These are phyloP conservation scores for Zygosaccharomyces rouxii DNA, from an alignment of 805 yeast species.

Conservation along the genomic window DNA sequence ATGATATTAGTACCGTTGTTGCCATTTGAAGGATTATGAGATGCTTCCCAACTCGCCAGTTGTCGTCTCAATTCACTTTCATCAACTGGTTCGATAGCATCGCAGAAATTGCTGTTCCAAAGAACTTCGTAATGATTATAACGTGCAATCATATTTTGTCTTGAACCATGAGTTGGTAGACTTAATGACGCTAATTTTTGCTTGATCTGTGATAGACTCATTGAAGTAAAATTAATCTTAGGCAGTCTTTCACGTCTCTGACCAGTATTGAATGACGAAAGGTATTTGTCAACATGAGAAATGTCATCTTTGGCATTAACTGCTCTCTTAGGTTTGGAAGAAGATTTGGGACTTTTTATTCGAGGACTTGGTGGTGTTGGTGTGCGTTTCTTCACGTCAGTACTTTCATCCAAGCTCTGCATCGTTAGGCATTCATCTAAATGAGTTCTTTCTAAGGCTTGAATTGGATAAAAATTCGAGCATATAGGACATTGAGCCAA, in stretches of 20 bases:
- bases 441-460: constrained; percentile 53
- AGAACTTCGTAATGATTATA: constrained; percentile 72
- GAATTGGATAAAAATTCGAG: constrained; percentile 47
- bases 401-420: constrained; percentile 14
- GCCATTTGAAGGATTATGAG: constrained; percentile 20
- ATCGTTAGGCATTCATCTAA: constrained; percentile 53
- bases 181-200: constrained; percentile 52
- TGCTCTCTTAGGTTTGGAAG: background rate
- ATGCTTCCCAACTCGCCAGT: constrained; percentile 63
- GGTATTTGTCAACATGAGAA: constrained; percentile 22
- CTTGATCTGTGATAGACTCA: constrained; percentile 56
- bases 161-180: constrained; percentile 59
- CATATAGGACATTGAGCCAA: constrained; percentile 68
- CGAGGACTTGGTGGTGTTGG: background rate
- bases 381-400: background rate
- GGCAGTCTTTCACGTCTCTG: constrained; percentile 44
- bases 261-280: constrained; percentile 8
- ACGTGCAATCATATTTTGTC: constrained; percentile 60
- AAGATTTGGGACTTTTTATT: background rate
- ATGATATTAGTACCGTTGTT: constrained; percentile 24
- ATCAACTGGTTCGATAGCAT: constrained; percentile 59
- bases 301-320: background rate
- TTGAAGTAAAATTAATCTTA: constrained; percentile 58
- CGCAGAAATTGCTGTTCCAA: constrained; percentile 73
- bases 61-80: constrained; percentile 51